phyloP scores from a whole-genome alignment of 2,329 filamentous ascomycete species.

The Alternaria sp. region DNA sequence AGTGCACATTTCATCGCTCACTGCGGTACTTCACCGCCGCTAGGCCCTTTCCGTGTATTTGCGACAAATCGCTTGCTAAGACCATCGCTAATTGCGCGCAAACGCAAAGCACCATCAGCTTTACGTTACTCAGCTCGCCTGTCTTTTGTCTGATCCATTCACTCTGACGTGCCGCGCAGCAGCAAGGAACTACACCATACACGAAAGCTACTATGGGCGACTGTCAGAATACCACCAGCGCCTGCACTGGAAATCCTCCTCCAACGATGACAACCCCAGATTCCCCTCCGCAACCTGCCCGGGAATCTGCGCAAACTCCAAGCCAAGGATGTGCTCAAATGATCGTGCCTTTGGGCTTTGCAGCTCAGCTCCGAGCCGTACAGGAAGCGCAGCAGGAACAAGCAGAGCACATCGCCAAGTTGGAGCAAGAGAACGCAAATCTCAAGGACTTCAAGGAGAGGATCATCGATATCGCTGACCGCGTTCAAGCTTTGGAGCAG shows the following conservation, averaged over 20 bases:
- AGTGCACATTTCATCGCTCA: background rate
- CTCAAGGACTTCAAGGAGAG: conserved; percentile 5
- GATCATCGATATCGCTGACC: background rate
- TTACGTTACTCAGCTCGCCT: background rate
- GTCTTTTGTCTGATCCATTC: no score
- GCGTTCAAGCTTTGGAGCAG: conserved; percentile 19
- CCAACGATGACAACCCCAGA: background rate
- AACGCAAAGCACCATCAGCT: background rate
- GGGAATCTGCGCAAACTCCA: background rate
- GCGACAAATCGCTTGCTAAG: background rate
- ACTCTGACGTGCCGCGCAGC: background rate
- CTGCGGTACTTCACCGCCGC: no score
- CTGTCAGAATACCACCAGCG: background rate
- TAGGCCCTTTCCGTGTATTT: background rate
- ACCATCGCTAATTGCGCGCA: background rate
- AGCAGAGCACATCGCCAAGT: conserved; percentile 5
- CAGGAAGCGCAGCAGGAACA: conserved; percentile 17
- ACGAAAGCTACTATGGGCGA: background rate
- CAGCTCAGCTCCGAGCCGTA: conserved; percentile 17
- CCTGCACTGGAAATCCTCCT: background rate
- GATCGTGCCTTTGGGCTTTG: conserved; percentile 22
- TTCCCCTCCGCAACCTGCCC: background rate
- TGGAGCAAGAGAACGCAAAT: conserved; percentile 18
- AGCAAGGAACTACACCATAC: background rate
- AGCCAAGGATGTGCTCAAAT: background rate